Base-by-base conservation (phyloP, 495 filamentous ascomycete species). In the Cercophora sp. region DNA sequence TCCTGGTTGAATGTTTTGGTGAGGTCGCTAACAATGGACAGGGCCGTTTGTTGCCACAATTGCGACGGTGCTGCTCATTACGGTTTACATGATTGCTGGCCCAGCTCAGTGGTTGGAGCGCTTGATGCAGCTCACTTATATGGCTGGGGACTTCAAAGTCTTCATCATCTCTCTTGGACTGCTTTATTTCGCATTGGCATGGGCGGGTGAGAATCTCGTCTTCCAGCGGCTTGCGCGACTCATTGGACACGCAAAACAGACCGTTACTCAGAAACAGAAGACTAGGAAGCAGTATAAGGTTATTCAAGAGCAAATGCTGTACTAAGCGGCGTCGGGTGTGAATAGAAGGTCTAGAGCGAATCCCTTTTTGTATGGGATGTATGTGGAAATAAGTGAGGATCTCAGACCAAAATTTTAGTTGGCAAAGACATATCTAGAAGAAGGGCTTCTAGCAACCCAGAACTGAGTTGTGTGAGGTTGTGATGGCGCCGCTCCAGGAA, bases 231-330 rank as follows among this genome's bases (percentile, higher is more conserved):
- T 96, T 45, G 85, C 89, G n/a, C 80, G 80, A 50, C 64, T 76
- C 8, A 60, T 96, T 42, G 88, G 89, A 10, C 71, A 67, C 25
- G 44, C 77, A 19, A 84, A 81, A 60, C 62, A 74, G 35, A 64
- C 61, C 4, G 22, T 89, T 41, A 80, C 80, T 0, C 76, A 76
- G 48, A 70, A 73, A 59, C 67, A 73, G 25, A 96, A 95, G 71
- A 82, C 85, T 61, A 76, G 89, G 54, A 96, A 96, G 66, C 73
- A 84, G 68, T 96, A 96, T 64, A 98, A 97, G 68, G 63, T 87
- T 22, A 77, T 96, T 9, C 59, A 79, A 40, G 87, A 91, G 63
- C 73, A 82, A 42, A 89, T 95, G 87, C 71, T 80, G 11, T 63
- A 55, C 31, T 75, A 31, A 54, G 32, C 5, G 1, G 20, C n/a